Evolutionary conservation across 306 rosid species (phyloP), one percentile per base, ranked within the genome.

Genomic region (Senna tora): DNA sequence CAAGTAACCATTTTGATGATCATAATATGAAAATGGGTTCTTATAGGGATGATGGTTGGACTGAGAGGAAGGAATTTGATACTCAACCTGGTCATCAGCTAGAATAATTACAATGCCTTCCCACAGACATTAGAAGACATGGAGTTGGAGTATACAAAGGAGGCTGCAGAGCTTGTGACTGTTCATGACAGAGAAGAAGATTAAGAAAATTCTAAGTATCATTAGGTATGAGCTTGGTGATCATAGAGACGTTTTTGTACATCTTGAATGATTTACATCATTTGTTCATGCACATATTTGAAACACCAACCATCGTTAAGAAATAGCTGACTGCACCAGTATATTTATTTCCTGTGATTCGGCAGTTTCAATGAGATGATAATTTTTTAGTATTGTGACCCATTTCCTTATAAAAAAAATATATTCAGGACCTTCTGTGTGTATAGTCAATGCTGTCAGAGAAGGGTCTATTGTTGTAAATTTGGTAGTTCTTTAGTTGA

Each of bases 141-240:
- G 72, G 97, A 91, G 81, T 76, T 89, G 84, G 96, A 88, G 82
- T 88, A 83, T 83, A 88, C 86, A 83, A 84, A 80, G 49, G 96
- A 91, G 81, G 93, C 91, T 17, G 55, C 56, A 54, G 97, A 89
- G 90, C 90, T 95, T 56, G 89, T 69, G 76, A 88, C 80, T 79
- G 80, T 82, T 30, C 87, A 90, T 63, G 96, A 91, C 82, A 88
- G 87, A 72, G 99, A 91, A 84, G 99, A 89, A 85, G 97, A 91
- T 84, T 96, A 91, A 76, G 99, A 95, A 81, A 91, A 88, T 76
- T 84, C 79, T 72, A 89, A 78, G 87, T 96, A 95, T 81, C 95
- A 96, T 41, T 96, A 91, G 99, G 99, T 95, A 87, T 76, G 84
- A 46, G 68, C 36, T 5, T 71, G 66, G 39, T 66, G 67, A 79